A percentile compares a stretch with the other conserved stretches of the same genome.
phyloP scores from a whole-genome alignment of 1,284 basidiomycete species.

The Naganishia sp. region DNA sequence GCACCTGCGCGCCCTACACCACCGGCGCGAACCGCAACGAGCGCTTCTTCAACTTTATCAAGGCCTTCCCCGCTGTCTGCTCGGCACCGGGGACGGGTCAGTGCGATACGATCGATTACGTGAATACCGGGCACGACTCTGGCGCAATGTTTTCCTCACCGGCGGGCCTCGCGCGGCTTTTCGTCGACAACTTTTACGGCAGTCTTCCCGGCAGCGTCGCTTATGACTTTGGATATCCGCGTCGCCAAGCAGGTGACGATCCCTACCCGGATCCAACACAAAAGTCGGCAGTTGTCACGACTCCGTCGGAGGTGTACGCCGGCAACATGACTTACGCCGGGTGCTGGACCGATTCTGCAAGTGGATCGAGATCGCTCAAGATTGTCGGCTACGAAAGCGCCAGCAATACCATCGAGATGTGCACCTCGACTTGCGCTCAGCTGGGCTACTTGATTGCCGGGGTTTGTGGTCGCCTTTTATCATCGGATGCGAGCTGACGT shows the following conservation, averaged over 20 bases:
- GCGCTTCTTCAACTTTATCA: slow-evolving; percentile 11
- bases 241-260: neutral
- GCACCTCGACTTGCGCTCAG: neutral
- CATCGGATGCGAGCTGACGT: neutral
- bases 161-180: neutral
- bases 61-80: slow-evolving; percentile 7
- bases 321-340: slow-evolving; percentile 9
- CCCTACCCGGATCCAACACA: slow-evolving; percentile 2
- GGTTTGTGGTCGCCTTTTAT: neutral
- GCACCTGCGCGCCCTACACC: slow-evolving; percentile 3
- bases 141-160: slow-evolving; percentile 1
- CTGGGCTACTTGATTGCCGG: slow-evolving; percentile 10
- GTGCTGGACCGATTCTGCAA: neutral
- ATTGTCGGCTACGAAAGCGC: neutral
- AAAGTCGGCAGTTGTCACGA: neutral
- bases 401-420: slow-evolving; percentile 4
- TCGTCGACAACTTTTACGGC: slow-evolving; percentile 5
- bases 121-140: neutral
- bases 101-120: slow-evolving; percentile 6
- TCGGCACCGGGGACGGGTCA: slow-evolving; percentile 2
- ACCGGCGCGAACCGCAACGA: slow-evolving; percentile 6
- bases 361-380: neutral
- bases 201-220: slow-evolving; percentile 1
- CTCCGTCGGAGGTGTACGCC: neutral
- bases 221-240: neutral